These are phyloP conservation scores for Candida michaelii DNA, from an alignment of 805 yeast genomes.

Conservation along the genomic window DNA sequence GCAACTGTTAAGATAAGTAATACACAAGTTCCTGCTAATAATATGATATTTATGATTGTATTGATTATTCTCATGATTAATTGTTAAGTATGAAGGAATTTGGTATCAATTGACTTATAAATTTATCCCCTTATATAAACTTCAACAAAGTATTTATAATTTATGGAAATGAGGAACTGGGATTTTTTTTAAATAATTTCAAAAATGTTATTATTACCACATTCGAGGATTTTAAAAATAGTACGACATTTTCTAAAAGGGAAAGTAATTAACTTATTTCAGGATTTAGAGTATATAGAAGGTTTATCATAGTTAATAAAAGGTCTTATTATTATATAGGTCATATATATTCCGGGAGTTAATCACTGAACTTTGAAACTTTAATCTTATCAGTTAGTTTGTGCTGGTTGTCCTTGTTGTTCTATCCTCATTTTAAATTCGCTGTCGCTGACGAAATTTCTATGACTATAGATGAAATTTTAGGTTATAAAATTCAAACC, in stretches of 20 bases:
- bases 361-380: too few relatives aligned
- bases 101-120: slow-evolving; percentile 3
- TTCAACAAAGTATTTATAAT: slow-evolving; percentile 2
- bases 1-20: slow-evolving; percentile 59
- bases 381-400: too few relatives aligned
- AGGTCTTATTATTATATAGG: too few relatives aligned
- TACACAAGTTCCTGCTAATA: slow-evolving; percentile 41
- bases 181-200: slow-evolving; percentile 6
- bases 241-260: slow-evolving; percentile 4
- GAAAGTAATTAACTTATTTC: slow-evolving; percentile 3
- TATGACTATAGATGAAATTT: slow-evolving; percentile 2
- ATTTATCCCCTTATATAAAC: slow-evolving; percentile 1
- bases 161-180: slow-evolving; percentile 8
- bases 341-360: too few relatives aligned
- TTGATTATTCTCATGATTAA: slow-evolving; percentile 30
- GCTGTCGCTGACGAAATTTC: slow-evolving; percentile 1
- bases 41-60: slow-evolving; percentile 37
- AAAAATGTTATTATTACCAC: slow-evolving; percentile 5
- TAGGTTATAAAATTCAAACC: slow-evolving; percentile 2
- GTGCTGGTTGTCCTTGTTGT: too few relatives aligned
- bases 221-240: slow-evolving; percentile 7
- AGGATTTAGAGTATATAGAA: not conserved
- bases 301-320: too few relatives aligned
- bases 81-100: not conserved
- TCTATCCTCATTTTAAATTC: not conserved